Evolutionary conservation across 1,284 basidiomycete species (phyloP).

Genomic region (Boletus calvinii): DNA sequence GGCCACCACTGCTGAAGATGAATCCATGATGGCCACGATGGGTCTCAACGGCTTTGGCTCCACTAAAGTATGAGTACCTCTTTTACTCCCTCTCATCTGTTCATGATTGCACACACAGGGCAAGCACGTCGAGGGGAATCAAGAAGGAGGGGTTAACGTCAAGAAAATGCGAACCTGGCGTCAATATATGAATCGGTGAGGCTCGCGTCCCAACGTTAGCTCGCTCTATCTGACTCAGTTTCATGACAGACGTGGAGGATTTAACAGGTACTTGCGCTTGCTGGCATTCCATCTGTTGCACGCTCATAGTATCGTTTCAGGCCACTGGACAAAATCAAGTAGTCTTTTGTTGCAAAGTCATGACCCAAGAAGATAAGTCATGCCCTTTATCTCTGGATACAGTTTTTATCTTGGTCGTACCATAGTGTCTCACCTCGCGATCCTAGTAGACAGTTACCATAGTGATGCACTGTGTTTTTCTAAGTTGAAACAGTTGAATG

Average conservation of each 20-base stretch:
- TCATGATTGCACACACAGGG: conserved; percentile 48
- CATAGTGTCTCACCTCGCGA: neutral
- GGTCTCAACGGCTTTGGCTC: conserved; percentile 86
- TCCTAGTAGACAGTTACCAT: neutral
- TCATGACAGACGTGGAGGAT: conserved; percentile 73
- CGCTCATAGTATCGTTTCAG: conserved; percentile 36
- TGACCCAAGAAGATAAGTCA: conserved; percentile 23
- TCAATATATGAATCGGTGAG: conserved; percentile 91
- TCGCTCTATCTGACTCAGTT: conserved; percentile 14
- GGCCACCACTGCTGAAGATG: conserved; percentile 67
- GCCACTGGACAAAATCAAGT: conserved; percentile 73
- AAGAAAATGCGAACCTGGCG: conserved; percentile 94
- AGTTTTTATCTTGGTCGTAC: conserved; percentile 15
- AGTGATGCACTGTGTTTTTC: conserved; percentile 3
- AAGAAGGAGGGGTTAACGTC: conserved; percentile 71
- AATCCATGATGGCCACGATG: conserved; percentile 89
- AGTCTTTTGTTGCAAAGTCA: neutral
- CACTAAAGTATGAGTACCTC: conserved; percentile 68
- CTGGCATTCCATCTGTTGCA: conserved; percentile 2
- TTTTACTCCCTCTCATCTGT: neutral
- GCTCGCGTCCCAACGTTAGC: neutral
- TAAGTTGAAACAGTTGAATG: conserved; percentile 9
- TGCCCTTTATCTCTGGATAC: conserved; percentile 9
- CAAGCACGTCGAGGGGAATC: conserved; percentile 78
- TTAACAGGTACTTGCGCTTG: conserved; percentile 68